These are phyloP conservation scores for Candida ipomoeae DNA, from an alignment of 805 yeast species.

Conservation along the genomic window DNA sequence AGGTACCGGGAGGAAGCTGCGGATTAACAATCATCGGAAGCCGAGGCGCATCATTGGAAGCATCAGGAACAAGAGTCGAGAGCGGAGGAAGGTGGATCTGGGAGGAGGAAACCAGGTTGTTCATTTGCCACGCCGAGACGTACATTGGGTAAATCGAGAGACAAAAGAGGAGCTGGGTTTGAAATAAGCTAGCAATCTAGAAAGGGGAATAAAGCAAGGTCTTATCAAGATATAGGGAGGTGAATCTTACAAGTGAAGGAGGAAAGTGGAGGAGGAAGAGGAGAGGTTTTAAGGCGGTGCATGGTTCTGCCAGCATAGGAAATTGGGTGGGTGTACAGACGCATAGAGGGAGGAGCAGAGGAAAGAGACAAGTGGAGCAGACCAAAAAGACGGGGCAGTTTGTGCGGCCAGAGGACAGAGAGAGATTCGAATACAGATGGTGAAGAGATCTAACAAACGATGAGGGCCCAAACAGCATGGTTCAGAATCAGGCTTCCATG, in stretches of 20 bases:
- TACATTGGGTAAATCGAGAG: not conserved
- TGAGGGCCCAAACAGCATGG: not conserved
- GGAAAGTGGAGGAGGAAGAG: not conserved
- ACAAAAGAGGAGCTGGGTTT: not conserved
- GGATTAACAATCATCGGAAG: not conserved
- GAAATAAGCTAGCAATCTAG: not conserved
- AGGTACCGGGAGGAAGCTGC: not conserved
- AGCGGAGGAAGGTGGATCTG: not conserved
- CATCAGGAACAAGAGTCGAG: not conserved
- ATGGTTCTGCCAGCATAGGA: not conserved
- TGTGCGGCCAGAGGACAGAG: not conserved
- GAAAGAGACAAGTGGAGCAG: constrained; percentile 1
- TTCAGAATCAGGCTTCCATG: no score
- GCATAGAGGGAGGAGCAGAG: not conserved
- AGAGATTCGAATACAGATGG: no score
- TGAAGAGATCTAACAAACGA: not conserved
- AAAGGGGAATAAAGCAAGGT: not conserved
- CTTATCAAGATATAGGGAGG: not conserved
- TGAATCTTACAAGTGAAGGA: not conserved
- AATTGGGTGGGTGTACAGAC: not conserved
- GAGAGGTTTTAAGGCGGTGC: not conserved
- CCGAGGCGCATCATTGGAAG: not conserved
- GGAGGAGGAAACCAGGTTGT: not conserved
- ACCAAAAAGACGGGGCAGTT: not conserved
- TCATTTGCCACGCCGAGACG: not conserved